A percentile compares a stretch with the other conserved stretches of the same genome.
Evolutionary conservation across 2,329 filamentous ascomycete genomes (phyloP).

Genomic region (Cordyceps cicadae): DNA sequence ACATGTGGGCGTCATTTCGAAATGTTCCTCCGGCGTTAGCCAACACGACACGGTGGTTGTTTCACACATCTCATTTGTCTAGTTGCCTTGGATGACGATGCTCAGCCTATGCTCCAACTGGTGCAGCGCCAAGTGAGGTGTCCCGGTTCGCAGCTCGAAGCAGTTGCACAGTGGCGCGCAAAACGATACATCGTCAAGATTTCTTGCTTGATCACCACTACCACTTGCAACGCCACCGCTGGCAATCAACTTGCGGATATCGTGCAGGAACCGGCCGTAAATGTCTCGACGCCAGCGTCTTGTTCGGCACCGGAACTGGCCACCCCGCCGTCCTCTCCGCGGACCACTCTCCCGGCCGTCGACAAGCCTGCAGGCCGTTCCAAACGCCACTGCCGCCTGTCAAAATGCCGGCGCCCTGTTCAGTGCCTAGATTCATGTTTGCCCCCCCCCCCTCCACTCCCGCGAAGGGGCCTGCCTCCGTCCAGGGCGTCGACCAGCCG

Average conservation of each 20-base stretch:
- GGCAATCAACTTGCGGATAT: background rate
- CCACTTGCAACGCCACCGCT: background rate
- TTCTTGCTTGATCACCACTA: background rate
- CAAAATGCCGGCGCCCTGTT: constrained; percentile 1
- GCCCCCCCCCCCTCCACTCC: background rate
- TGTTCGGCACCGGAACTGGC: background rate
- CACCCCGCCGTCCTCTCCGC: background rate
- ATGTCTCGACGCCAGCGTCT: background rate
- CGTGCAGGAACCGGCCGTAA: constrained; percentile 6
- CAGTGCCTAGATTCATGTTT: constrained; percentile 1
- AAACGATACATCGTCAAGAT: background rate
- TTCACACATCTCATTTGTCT: background rate
- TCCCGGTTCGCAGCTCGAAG: constrained; percentile 11
- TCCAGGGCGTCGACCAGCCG: constrained; percentile 12
- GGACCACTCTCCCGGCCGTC: background rate
- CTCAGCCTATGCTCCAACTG: constrained; percentile 11
- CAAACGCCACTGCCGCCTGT: constrained; percentile 7
- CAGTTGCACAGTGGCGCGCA: constrained; percentile 11
- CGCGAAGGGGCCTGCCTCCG: background rate
- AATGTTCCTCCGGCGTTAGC: background rate
- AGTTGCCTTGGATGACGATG: background rate
- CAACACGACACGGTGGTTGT: too few species aligned
- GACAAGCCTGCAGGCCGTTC: background rate
- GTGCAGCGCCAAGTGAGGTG: background rate
- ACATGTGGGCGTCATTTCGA: background rate